A percentile compares a stretch with the other conserved stretches of the same genome.
Evolutionary conservation across 1,284 basidiomycete genomes (phyloP).

Genomic region (Trametes hirsuta): DNA sequence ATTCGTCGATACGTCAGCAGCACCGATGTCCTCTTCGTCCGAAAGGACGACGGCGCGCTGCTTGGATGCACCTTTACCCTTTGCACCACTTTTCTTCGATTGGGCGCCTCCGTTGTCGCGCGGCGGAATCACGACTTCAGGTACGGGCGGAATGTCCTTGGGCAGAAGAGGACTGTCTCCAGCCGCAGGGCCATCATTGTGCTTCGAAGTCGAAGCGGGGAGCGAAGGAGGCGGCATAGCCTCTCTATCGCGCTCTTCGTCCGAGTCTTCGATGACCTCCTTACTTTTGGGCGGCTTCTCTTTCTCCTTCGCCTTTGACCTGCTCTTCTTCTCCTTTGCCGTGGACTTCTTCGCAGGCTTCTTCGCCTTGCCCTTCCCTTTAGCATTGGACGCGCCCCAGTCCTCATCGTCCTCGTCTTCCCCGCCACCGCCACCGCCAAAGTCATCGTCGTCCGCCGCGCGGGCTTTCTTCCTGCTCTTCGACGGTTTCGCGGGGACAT

Average conservation of each 20-base stretch:
- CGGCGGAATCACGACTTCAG: no score
- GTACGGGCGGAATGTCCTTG: no score
- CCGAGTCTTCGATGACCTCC: slow-evolving; percentile 27
- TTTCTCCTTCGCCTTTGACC: slow-evolving; percentile 14
- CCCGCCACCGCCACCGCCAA: slow-evolving; percentile 13
- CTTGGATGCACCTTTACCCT: slow-evolving; percentile 28
- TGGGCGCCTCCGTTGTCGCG: background rate
- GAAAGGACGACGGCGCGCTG: slow-evolving; percentile 30
- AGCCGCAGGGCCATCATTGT: background rate
- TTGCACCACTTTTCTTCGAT: slow-evolving; percentile 14
- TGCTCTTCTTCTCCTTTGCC: slow-evolving; percentile 18
- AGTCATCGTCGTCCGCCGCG: slow-evolving; percentile 31
- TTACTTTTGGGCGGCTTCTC: slow-evolving; percentile 22
- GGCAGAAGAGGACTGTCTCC: background rate
- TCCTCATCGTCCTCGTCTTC: slow-evolving; percentile 33
- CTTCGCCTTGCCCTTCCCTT: slow-evolving; percentile 27
- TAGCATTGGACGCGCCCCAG: slow-evolving; percentile 22
- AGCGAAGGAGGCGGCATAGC: slow-evolving; percentile 13
- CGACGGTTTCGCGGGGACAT: slow-evolving; percentile 15
- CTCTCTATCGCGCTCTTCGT: slow-evolving; percentile 21
- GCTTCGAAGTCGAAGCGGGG: slow-evolving; percentile 1
- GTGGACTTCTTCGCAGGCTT: slow-evolving; percentile 19
- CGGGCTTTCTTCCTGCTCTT: slow-evolving; percentile 26
- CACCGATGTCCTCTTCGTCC: slow-evolving; percentile 31
- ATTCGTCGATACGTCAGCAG: slow-evolving; percentile 18